These are phyloP conservation scores for Kwoniella heveanensis DNA, from an alignment of 768 basidiomycete species.

Conservation along the genomic window DNA sequence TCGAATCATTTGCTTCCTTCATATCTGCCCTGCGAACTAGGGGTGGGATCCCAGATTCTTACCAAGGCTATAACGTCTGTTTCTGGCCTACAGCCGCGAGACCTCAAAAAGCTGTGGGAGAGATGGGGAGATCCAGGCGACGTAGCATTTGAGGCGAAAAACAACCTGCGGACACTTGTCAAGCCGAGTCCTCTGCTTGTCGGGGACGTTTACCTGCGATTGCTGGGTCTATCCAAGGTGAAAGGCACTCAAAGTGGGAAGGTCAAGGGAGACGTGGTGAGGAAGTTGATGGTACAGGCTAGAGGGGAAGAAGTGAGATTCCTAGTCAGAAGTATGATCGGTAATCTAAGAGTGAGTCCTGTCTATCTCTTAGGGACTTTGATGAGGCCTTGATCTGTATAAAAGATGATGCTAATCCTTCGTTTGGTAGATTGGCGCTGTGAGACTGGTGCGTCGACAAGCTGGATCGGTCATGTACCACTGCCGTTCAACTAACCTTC, in stretches of 20 bases:
- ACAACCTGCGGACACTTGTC: slow-evolving; percentile 51
- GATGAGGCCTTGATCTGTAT: too few relatives aligned
- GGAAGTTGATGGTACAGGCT: slow-evolving; percentile 78
- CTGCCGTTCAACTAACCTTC: too few relatives aligned
- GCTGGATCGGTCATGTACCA: too few relatives aligned
- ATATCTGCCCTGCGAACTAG: slow-evolving; percentile 65
- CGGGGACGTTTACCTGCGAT: slow-evolving; percentile 66
- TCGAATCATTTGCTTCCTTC: slow-evolving; percentile 78
- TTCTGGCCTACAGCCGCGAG: slow-evolving; percentile 47
- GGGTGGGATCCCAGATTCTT: slow-evolving; percentile 58
- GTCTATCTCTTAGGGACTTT: too few relatives aligned
- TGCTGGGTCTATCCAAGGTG: slow-evolving; percentile 68
- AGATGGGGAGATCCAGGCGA: slow-evolving; percentile 81
- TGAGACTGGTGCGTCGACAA: slow-evolving; percentile 62
- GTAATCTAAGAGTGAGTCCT: slow-evolving; percentile 51
- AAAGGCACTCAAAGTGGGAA: slow-evolving; percentile 77
- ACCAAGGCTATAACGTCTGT: slow-evolving; percentile 58
- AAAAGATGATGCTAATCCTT: slow-evolving; percentile 59
- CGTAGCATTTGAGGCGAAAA: slow-evolving; percentile 79
- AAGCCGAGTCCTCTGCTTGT: slow-evolving; percentile 57
- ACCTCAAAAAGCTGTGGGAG: slow-evolving; percentile 61
- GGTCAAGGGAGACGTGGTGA: slow-evolving; percentile 74
- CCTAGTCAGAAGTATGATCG: slow-evolving; percentile 61
- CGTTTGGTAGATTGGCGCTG: slow-evolving; percentile 74
- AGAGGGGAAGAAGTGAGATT: slow-evolving; percentile 86